Base-by-base conservation (phyloP, 805 yeast species). In the Candida michaelii region DNA sequence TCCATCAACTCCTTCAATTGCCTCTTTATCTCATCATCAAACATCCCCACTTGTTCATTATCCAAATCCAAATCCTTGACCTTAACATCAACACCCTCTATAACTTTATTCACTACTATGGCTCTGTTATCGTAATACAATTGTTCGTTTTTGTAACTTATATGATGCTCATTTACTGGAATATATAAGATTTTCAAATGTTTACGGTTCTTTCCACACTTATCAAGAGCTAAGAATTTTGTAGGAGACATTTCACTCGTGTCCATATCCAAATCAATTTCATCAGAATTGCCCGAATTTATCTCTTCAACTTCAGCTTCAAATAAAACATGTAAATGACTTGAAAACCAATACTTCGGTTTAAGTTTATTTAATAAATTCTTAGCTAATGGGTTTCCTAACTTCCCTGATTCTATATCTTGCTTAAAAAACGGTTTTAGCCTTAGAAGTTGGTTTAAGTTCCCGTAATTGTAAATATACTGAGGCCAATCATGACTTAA, bases 401-500 rank as follows among this genome's bases (percentile, higher is more conserved):
- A 65, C 13, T 65, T 65, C 1, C 80, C 78, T 1, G 63, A 63
- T 2, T 70, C 62, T 1, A 89, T 74, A 59, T 91, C 98, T 1
- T 55, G 53, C 45, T 64, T 68, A 59, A 93, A 86, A 54, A 73
- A 85, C 0, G 85, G 87, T 58, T 93, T 93, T 10, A 53, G 49
- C 19, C 56, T 54, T 17, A 91, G 53, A 9, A 93, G 64, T 17
- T 52, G 44, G 0, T 59, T 48, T n/a, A 69, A 13, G 52, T 85
- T 60, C 0, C 97, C 98, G 59, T 76, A 64, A 4, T 77, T 63
- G 32, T 75, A 84, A 8, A 90, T 81, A 3, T 85, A 87, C 30
- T 73, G 81, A 0, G 99, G 99, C 99, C 99, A 93, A 66, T 93
- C 99, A 62, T 93, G 99, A 24, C 87, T 77, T 40, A 91, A 46